Evolutionary conservation across 495 filamentous ascomycete species (phyloP).

Genomic region (Neurospora sp.): DNA sequence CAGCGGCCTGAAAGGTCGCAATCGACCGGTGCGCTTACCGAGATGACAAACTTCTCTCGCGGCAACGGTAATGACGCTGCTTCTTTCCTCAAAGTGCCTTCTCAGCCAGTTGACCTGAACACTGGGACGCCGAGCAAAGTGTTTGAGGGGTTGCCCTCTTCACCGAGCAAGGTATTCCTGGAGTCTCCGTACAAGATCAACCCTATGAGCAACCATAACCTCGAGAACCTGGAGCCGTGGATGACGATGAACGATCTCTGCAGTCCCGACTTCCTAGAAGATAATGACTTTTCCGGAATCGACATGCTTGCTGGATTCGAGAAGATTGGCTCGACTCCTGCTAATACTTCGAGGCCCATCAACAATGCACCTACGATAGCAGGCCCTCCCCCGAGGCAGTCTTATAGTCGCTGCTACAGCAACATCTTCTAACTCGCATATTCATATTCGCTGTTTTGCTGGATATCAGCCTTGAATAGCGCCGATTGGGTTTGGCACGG

Average conservation of each 20-base stretch:
- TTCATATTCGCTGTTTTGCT: conserved; percentile 10
- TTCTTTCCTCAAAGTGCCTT: conserved; percentile 35
- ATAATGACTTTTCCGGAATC: conserved; percentile 60
- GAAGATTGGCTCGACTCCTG: conserved; percentile 58
- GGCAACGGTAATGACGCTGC: conserved; percentile 40
- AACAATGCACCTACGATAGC: conserved; percentile 25
- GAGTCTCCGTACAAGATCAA: conserved; percentile 33
- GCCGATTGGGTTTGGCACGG: neutral
- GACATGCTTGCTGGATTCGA: conserved; percentile 86
- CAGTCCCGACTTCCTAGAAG: conserved; percentile 40
- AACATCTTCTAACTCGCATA: conserved; percentile 30
- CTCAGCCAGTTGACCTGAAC: conserved; percentile 27
- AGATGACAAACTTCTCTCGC: conserved; percentile 47
- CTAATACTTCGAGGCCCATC: conserved; percentile 15
- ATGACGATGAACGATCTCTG: conserved; percentile 44
- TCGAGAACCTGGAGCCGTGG: conserved; percentile 30
- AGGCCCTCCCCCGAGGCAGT: conserved; percentile 7
- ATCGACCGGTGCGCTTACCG: conserved; percentile 53
- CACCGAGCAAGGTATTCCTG: conserved; percentile 48
- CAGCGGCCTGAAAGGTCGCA: conserved; percentile 46
- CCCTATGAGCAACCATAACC: conserved; percentile 28
- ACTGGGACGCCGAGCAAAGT: conserved; percentile 46
- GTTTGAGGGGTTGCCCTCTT: conserved; percentile 37
- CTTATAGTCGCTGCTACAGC: conserved; percentile 28
- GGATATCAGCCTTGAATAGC: neutral